phyloP scores from a whole-genome alignment of 345 rosid genomes.

The Gossypium ekmanianum region DNA sequence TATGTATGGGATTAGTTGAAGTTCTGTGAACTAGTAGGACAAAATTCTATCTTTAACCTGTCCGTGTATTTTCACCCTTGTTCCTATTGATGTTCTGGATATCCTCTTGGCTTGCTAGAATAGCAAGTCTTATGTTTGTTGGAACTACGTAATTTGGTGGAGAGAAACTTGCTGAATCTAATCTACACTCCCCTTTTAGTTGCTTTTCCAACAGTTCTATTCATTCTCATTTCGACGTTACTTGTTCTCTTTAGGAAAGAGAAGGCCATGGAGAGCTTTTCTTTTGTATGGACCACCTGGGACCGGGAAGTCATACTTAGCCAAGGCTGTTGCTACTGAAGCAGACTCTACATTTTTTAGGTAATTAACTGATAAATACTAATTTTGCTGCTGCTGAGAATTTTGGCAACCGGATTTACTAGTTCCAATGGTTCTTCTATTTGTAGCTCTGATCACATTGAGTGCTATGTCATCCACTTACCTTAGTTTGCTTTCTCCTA shows the following conservation, averaged over 20 bases:
- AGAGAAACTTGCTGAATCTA: background rate
- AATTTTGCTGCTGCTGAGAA: background rate
- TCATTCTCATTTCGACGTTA: background rate
- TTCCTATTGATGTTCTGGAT: background rate
- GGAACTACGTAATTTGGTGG: background rate
- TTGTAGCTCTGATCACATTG: background rate
- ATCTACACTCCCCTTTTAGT: background rate
- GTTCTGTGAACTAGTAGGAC: background rate
- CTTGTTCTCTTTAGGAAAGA: conserved; percentile 49
- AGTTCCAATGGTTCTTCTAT: background rate
- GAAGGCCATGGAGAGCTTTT: conserved; percentile 55
- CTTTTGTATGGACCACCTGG: conserved; percentile 62
- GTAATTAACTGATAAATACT: conserved; percentile 20
- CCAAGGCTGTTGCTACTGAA: conserved; percentile 76
- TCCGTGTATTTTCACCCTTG: background rate
- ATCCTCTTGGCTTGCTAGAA: background rate
- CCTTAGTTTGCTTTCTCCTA: background rate
- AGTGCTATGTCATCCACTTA: background rate
- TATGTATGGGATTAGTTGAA: background rate
- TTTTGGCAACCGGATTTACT: no score
- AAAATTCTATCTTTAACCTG: background rate
- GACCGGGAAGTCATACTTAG: conserved; percentile 78
- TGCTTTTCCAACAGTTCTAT: background rate
- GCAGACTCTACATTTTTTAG: conserved; percentile 43
- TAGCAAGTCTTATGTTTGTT: background rate